A percentile compares a stretch with the other conserved stretches of the same genome.
These are phyloP conservation scores for Fomitopsis betulina DNA, from an alignment of 1,284 basidiomycete genomes.

Conservation along the genomic window DNA sequence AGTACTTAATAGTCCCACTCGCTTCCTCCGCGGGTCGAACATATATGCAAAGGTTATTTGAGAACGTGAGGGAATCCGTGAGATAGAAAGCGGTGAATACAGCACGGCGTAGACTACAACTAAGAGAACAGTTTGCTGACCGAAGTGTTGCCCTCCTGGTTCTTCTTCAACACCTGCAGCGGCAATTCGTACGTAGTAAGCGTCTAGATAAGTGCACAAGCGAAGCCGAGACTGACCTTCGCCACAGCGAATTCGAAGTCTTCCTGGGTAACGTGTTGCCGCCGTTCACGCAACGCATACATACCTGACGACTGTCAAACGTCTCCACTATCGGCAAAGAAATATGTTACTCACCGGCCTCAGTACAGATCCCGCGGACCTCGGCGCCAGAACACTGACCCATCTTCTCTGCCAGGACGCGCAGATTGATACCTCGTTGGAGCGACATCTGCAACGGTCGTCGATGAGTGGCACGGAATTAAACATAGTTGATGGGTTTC, in stretches of 20 bases:
- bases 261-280: slow-evolving; percentile 97
- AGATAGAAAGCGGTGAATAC: not conserved
- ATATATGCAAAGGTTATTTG: no score
- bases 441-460: slow-evolving; percentile 77
- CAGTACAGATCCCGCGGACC: slow-evolving; percentile 97
- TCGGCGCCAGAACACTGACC: slow-evolving; percentile 98
- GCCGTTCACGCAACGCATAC: slow-evolving; percentile 93
- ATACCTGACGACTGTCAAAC: slow-evolving; percentile 53
- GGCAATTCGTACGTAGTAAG: slow-evolving; percentile 2
- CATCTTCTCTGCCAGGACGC: slow-evolving; percentile 97
- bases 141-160: slow-evolving; percentile 86
- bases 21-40: not conserved
- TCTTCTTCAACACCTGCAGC: slow-evolving; percentile 80
- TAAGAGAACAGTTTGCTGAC: slow-evolving; percentile 88
- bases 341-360: slow-evolving; percentile 67
- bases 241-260: slow-evolving; percentile 99
- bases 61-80: not conserved
- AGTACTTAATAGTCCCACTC: not conserved
- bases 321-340: not conserved
- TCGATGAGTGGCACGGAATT: not conserved
- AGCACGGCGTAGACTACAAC: not conserved
- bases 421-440: slow-evolving; percentile 95
- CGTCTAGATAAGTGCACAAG: slow-evolving; percentile 1
- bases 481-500: not conserved
- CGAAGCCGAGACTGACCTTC: slow-evolving; percentile 51